Evolutionary conservation across 176 grass and related monocot genomes (phyloP).

Genomic region (Juncus inflexus): DNA sequence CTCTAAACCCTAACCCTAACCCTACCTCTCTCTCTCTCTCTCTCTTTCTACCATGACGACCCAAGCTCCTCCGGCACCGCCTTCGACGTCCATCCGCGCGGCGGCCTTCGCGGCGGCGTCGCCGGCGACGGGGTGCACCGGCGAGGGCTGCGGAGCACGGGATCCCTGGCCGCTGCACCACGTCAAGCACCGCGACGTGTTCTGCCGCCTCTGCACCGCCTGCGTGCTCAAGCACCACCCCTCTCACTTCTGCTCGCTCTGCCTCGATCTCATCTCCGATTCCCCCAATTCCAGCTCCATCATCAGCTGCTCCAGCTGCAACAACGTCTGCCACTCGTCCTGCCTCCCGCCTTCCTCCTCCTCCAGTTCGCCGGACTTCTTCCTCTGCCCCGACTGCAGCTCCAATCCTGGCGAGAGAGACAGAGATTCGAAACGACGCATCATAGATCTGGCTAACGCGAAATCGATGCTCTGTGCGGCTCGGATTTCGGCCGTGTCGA

Average conservation of each 20-base stretch:
- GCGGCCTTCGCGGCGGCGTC: background rate
- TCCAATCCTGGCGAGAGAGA: slow-evolving; percentile 32
- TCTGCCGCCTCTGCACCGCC: slow-evolving; percentile 71
- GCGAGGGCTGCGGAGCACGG: slow-evolving; percentile 52
- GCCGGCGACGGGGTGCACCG: slow-evolving; percentile 46
- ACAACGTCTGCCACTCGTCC: slow-evolving; percentile 50
- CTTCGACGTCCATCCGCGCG: slow-evolving; percentile 30
- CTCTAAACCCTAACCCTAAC: slow-evolving; percentile 1
- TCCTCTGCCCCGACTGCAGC: slow-evolving; percentile 49
- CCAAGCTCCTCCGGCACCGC: slow-evolving; percentile 24
- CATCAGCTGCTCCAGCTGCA: slow-evolving; percentile 51
- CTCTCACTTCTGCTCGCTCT: slow-evolving; percentile 61
- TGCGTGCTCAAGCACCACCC: slow-evolving; percentile 83
- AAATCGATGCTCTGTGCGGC: slow-evolving; percentile 62
- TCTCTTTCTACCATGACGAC: slow-evolving; percentile 29
- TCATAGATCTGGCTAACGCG: slow-evolving; percentile 30
- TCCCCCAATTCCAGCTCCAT: slow-evolving; percentile 9
- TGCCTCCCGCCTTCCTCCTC: slow-evolving; percentile 40
- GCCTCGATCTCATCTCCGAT: slow-evolving; percentile 50
- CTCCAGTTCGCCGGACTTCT: slow-evolving; percentile 47
- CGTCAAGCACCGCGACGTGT: slow-evolving; percentile 67
- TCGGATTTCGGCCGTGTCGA: slow-evolving; percentile 44
- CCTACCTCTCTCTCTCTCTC: slow-evolving; percentile 2
- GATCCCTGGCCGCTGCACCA: slow-evolving; percentile 95
- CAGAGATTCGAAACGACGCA: slow-evolving; percentile 43